Evolutionary conservation across 208 protist species (phyloP).

Genomic region (Paratrypanosoma confusum): DNA sequence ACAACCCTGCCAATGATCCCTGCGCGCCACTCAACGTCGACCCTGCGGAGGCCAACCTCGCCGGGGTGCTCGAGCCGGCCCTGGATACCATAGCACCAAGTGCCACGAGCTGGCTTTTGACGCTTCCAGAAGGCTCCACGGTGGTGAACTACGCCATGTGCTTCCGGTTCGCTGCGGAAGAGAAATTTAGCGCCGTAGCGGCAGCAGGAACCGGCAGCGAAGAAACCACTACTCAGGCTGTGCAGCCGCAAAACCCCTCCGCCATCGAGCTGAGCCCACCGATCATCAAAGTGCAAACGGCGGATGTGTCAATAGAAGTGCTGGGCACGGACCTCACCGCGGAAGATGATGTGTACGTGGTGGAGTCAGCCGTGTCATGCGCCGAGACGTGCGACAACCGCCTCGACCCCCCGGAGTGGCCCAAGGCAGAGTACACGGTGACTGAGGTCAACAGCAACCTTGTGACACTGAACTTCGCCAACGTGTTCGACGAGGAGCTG

Average conservation of each 20-base stretch:
- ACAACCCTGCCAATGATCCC: neutral
- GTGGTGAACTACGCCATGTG: slow-evolving; percentile 39
- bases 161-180: slow-evolving; percentile 49
- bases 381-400: slow-evolving; percentile 48
- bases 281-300: slow-evolving; percentile 34
- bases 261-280: slow-evolving; percentile 28
- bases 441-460: slow-evolving; percentile 28
- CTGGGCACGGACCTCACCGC: slow-evolving; percentile 26
- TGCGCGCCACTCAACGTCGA: slow-evolving; percentile 10
- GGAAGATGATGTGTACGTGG: slow-evolving; percentile 54
- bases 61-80: slow-evolving; percentile 11
- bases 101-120: slow-evolving; percentile 52
- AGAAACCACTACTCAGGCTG: slow-evolving; percentile 4
- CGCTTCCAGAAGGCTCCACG: slow-evolving; percentile 21
- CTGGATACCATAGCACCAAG: slow-evolving; percentile 22
- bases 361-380: slow-evolving; percentile 32
- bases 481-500: slow-evolving; percentile 21
- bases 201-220: neutral
- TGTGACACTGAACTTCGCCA: slow-evolving; percentile 28
- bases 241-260: slow-evolving; percentile 39
- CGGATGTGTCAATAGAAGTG: slow-evolving; percentile 33
- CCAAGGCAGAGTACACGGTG: slow-evolving; percentile 20
- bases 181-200: slow-evolving; percentile 25
- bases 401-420: slow-evolving; percentile 34
- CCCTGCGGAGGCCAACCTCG: slow-evolving; percentile 8